Conservation (phyloP, 208 protist species). For the Angomonas deanei region DNA sequence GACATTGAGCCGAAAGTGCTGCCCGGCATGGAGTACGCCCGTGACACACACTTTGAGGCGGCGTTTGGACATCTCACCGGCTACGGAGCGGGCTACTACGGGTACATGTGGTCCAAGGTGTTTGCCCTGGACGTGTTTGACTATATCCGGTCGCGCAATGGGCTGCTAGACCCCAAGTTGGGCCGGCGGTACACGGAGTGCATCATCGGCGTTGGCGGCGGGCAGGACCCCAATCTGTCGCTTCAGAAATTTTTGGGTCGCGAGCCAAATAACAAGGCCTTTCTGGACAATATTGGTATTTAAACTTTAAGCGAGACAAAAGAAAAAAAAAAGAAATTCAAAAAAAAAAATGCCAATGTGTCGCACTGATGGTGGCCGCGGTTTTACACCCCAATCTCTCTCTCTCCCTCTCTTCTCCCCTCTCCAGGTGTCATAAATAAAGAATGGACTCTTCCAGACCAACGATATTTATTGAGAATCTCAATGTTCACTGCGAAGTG, state of each 20-base stretch:
- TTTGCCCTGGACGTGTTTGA: constrained; percentile 82
- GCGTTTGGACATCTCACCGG: constrained; percentile 79
- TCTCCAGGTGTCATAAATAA: too few species aligned
- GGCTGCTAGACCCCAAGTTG: constrained; percentile 57
- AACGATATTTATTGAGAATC: too few species aligned
- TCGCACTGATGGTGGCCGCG: too few species aligned
- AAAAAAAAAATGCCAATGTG: too few species aligned
- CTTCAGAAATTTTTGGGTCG: constrained; percentile 80
- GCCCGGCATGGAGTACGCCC: constrained; percentile 51
- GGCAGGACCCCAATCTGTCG: constrained; percentile 65
- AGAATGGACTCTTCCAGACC: too few species aligned
- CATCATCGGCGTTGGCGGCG: constrained; percentile 76
- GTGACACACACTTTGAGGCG: constrained; percentile 67
- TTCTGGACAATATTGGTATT: constrained; percentile 62
- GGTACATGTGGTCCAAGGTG: constrained; percentile 86
- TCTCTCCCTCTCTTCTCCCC: too few species aligned
- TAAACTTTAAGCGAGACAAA: too few species aligned
- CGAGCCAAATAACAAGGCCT: constrained; percentile 75
- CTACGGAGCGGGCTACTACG: constrained; percentile 80
- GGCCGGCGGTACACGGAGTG: constrained; percentile 62
- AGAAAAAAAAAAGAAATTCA: too few species aligned
- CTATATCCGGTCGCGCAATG: constrained; percentile 60
- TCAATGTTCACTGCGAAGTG: too few species aligned
- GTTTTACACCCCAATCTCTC: too few species aligned
- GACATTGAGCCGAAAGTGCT: constrained; percentile 42